Percentiles rank a stretch among this genome's conserved stretches.
phyloP scores from a whole-genome alignment of 129 eudicot species.

The Silybum marianum region DNA sequence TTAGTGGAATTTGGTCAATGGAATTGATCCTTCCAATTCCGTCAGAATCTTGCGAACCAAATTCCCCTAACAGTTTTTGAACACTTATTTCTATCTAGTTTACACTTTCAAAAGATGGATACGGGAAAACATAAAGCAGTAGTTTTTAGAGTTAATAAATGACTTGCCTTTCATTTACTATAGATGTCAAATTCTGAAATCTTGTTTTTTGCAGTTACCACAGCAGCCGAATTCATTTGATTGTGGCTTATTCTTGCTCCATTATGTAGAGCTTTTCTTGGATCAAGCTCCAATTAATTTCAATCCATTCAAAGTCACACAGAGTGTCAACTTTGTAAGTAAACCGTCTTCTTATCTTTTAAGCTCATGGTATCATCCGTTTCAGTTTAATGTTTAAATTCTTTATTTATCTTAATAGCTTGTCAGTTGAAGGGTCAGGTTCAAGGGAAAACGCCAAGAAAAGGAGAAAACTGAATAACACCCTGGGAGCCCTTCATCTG shows the following conservation, averaged over 20 bases:
- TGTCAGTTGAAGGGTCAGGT: constrained; percentile 2
- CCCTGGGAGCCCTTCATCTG: too few species aligned
- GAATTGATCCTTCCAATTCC: too few species aligned
- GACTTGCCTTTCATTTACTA: neutral
- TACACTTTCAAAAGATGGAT: constrained; percentile 8
- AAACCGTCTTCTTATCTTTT: neutral
- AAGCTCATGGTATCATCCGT: constrained; percentile 4
- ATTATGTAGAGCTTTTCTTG: constrained; percentile 80
- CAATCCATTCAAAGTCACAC: constrained; percentile 65
- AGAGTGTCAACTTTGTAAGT: constrained; percentile 72
- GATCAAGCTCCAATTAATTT: constrained; percentile 63
- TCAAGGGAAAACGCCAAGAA: too few species aligned
- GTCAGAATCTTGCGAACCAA: too few species aligned
- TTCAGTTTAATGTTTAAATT: neutral
- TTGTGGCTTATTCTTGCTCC: constrained; percentile 94
- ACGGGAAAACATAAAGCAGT: neutral
- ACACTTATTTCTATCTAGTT: neutral
- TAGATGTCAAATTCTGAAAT: neutral
- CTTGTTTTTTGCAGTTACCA: constrained; percentile 63
- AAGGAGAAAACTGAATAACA: too few species aligned
- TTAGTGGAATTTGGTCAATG: too few species aligned
- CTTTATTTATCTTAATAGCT: neutral
- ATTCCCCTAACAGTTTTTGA: neutral
- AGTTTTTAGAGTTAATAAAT: neutral
- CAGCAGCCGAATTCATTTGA: constrained; percentile 87